Percentiles rank a stretch among this genome's conserved stretches.
phyloP scores from a whole-genome alignment of 371 early-diverging fungal species.

The Choanephora cucurbitarum region DNA sequence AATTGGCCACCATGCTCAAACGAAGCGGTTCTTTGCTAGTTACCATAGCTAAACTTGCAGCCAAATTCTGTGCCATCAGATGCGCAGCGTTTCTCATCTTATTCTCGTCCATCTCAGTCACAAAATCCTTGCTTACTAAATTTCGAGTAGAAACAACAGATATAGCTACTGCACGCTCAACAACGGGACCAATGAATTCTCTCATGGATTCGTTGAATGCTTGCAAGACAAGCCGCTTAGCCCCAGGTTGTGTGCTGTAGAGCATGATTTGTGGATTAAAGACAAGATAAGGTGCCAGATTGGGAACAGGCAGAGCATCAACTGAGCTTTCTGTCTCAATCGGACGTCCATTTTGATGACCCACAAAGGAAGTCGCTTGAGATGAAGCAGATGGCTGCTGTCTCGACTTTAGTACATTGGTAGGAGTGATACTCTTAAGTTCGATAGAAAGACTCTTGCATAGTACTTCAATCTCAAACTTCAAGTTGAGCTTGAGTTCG shows the following conservation, averaged over 20 bases:
- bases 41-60: constrained; percentile 82
- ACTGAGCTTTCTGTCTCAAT: constrained; percentile 8
- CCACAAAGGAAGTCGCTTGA: constrained; percentile 3
- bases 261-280: constrained; percentile 73
- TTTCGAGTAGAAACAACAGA: constrained; percentile 90
- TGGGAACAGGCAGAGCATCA: constrained; percentile 45
- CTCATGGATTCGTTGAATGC: constrained; percentile 89
- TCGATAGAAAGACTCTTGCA: constrained; percentile 88
- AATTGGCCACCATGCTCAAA: constrained; percentile 74
- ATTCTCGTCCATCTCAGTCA: constrained; percentile 88
- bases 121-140: constrained; percentile 91
- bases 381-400: constrained; percentile 16
- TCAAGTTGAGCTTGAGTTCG: constrained; percentile 88
- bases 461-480: constrained; percentile 96
- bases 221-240: constrained; percentile 81
- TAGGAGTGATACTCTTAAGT: constrained; percentile 77
- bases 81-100: constrained; percentile 91
- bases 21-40: constrained; percentile 91
- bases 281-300: constrained; percentile 67
- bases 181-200: constrained; percentile 85
- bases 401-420: constrained; percentile 69
- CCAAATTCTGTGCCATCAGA: constrained; percentile 86
- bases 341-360: constrained; percentile 3
- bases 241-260: constrained; percentile 75
- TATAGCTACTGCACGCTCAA: constrained; percentile 91